A percentile compares a stretch with the other conserved stretches of the same genome.
Evolutionary conservation across 2,329 filamentous ascomycete species (phyloP).

Genomic region (Tolypocladium endophyticum): DNA sequence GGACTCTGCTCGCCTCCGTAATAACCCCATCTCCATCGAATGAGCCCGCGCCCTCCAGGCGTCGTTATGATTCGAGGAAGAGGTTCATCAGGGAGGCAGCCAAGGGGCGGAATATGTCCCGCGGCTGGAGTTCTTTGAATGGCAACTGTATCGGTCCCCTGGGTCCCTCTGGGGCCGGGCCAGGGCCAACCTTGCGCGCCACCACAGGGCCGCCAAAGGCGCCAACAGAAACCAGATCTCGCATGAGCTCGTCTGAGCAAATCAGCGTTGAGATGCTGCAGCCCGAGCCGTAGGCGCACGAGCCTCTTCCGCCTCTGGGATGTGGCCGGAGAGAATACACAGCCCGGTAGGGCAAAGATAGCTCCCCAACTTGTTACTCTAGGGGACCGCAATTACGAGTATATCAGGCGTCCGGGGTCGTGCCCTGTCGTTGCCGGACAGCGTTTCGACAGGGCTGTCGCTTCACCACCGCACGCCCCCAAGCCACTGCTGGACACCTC

Average conservation of each 20-base stretch:
- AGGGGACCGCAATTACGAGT: not conserved
- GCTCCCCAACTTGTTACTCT: too few species aligned
- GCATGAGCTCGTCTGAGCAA: not conserved
- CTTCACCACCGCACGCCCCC: not conserved
- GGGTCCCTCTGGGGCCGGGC: not conserved
- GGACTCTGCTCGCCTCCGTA: not conserved
- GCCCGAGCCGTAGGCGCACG: not conserved
- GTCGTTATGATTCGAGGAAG: not conserved
- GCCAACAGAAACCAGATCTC: not conserved
- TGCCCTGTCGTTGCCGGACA: not conserved
- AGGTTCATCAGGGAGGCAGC: not conserved
- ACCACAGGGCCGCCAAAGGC: not conserved
- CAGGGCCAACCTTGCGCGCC: not conserved
- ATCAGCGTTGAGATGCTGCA: not conserved
- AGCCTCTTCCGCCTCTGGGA: not conserved
- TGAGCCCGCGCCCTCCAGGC: not conserved
- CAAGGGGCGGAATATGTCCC: not conserved
- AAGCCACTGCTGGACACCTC: not conserved
- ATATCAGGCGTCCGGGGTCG: not conserved
- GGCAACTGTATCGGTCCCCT: not conserved
- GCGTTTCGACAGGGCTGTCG: not conserved
- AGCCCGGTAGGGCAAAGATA: not conserved
- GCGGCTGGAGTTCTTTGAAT: not conserved
- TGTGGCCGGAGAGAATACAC: not conserved
- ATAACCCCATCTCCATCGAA: not conserved